phyloP scores from a whole-genome alignment of 2,329 filamentous ascomycete genomes.

The Cercospora sp. region DNA sequence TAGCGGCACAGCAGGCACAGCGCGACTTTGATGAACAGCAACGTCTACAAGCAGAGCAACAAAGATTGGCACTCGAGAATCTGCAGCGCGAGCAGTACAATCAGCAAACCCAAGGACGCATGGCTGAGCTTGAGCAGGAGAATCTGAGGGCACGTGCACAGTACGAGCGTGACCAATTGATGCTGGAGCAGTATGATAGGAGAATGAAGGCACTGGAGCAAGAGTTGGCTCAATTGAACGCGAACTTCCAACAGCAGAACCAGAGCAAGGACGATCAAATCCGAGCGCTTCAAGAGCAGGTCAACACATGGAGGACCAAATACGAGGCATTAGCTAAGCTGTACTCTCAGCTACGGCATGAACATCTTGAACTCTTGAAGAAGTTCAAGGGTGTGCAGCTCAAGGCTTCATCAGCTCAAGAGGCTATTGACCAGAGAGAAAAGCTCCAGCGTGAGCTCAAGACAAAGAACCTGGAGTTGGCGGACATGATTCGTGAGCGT shows the following conservation, averaged over 20 bases:
- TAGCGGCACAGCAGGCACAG: constrained; percentile 81
- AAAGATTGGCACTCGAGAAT: constrained; percentile 86
- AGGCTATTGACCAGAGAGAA: constrained; percentile 91
- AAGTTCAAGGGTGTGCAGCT: constrained; percentile 96
- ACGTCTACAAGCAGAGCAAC: constrained; percentile 80
- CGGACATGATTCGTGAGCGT: constrained; percentile 96
- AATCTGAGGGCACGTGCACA: constrained; percentile 92
- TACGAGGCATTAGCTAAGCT: constrained; percentile 96
- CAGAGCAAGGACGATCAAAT: constrained; percentile 94
- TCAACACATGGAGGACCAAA: constrained; percentile 96
- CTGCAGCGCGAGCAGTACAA: constrained; percentile 84
- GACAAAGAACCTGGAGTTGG: constrained; percentile 98
- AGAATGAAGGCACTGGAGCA: constrained; percentile 89
- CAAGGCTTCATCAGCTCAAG: constrained; percentile 94
- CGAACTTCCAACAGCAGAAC: constrained; percentile 81
- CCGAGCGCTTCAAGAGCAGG: constrained; percentile 86
- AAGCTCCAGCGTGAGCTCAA: constrained; percentile 97
- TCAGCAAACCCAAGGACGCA: constrained; percentile 91
- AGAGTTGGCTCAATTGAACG: constrained; percentile 79
- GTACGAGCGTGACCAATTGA: constrained; percentile 94
- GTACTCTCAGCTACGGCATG: constrained; percentile 91
- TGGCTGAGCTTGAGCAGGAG: constrained; percentile 92
- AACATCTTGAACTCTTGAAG: constrained; percentile 90
- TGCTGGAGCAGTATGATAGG: constrained; percentile 93
- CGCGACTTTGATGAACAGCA: constrained; percentile 97